Conservation (phyloP, 1,284 basidiomycete genomes). For the Schizophyllum commune region DNA sequence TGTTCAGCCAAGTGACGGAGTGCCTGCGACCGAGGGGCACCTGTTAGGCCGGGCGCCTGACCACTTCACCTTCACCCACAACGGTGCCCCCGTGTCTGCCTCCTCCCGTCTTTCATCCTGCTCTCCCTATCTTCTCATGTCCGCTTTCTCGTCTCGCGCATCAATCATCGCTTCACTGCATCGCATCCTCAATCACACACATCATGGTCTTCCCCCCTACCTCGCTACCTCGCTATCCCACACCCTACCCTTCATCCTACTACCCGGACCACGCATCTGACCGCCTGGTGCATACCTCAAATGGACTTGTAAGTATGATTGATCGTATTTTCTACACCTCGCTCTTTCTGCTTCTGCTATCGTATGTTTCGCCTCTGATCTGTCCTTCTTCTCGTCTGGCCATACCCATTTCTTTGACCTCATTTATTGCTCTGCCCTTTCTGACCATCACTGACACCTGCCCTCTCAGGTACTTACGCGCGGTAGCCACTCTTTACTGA, state of each 20-base stretch:
- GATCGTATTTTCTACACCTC: neutral
- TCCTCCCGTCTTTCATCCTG: neutral
- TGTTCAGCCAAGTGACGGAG: too few species aligned
- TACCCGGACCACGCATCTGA: neutral
- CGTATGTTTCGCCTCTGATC: too few species aligned
- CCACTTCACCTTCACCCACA: neutral
- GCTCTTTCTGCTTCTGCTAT: neutral
- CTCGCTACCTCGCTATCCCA: neutral
- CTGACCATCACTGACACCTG: neutral
- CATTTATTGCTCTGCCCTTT: neutral
- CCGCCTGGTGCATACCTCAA: neutral
- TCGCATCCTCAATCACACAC: too few species aligned
- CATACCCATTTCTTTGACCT: neutral
- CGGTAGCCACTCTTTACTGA: neutral
- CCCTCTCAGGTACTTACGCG: neutral
- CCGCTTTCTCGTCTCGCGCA: neutral
- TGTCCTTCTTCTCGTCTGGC: neutral
- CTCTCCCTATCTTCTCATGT: neutral
- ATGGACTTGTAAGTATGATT: neutral
- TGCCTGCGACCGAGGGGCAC: neutral
- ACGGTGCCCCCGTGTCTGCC: neutral
- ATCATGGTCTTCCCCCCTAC: neutral
- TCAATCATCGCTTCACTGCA: too few species aligned
- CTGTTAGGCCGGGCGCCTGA: neutral
- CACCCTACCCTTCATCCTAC: neutral